These are phyloP conservation scores for Scedosporium boydii DNA, from an alignment of 2,329 filamentous ascomycete genomes.

Conservation along the genomic window DNA sequence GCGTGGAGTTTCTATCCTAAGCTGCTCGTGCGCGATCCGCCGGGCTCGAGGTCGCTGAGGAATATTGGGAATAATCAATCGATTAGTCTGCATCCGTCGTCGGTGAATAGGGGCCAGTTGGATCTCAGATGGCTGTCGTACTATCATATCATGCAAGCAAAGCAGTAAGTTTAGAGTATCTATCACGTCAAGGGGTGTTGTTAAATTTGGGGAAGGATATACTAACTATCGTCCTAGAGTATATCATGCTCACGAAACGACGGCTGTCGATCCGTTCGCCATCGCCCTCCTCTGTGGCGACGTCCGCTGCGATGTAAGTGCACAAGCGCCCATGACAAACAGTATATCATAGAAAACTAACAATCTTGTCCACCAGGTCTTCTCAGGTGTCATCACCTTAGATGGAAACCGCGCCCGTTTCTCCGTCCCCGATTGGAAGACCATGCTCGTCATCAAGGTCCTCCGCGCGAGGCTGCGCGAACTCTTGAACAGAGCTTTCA, in stretches of 20 bases:
- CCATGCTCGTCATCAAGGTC: slow-evolving; percentile 78
- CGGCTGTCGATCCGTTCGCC: slow-evolving; percentile 69
- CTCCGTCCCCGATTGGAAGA: slow-evolving; percentile 78
- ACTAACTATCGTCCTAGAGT: slow-evolving; percentile 35
- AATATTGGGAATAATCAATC: slow-evolving; percentile 90
- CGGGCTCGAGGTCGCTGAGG: slow-evolving; percentile 64
- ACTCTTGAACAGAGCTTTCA: slow-evolving; percentile 63
- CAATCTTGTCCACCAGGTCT: slow-evolving; percentile 46
- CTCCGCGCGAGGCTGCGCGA: slow-evolving; percentile 66
- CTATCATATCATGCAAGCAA: slow-evolving; percentile 95
- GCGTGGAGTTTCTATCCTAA: slow-evolving; percentile 96
- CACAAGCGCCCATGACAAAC: background rate
- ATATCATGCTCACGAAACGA: slow-evolving; percentile 87
- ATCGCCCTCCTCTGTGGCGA: slow-evolving; percentile 82
- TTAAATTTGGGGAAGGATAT: slow-evolving; percentile 8
- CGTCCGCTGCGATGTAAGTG: slow-evolving; percentile 67
- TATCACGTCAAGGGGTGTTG: background rate
- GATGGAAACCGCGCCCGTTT: slow-evolving; percentile 85
- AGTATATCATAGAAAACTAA: slow-evolving; percentile 4
- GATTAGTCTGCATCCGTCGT: slow-evolving; percentile 78
- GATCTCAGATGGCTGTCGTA: slow-evolving; percentile 80
- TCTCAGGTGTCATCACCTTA: slow-evolving; percentile 74
- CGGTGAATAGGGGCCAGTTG: slow-evolving; percentile 68
- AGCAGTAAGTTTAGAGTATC: slow-evolving; percentile 44
- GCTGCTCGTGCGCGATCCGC: slow-evolving; percentile 68